A percentile compares a stretch with the other conserved stretches of the same genome.
phyloP scores from a whole-genome alignment of 2,329 filamentous ascomycete species.

The Trichoderma semiorbis region DNA sequence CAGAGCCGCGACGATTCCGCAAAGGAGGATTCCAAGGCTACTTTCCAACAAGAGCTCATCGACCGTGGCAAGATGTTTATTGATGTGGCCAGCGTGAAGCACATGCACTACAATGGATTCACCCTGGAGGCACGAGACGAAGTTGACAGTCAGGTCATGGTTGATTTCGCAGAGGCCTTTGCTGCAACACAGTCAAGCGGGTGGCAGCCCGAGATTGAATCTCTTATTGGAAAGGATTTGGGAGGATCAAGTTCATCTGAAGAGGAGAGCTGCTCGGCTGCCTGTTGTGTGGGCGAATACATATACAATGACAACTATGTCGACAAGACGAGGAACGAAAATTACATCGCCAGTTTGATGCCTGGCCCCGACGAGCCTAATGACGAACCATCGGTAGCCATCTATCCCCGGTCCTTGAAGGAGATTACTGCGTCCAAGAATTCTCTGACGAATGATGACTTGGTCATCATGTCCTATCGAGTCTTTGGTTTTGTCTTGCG shows the following conservation, averaged over 20 bases:
- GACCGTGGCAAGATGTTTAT: conserved; percentile 24
- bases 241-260: not conserved
- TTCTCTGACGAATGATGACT: conserved; percentile 24
- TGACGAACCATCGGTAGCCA: not conserved
- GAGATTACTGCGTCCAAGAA: not conserved
- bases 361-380: not conserved
- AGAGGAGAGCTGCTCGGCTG: not conserved
- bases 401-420: not conserved
- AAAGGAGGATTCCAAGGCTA: not conserved
- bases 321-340: conserved; percentile 7
- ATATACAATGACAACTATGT: conserved; percentile 8
- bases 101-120: conserved; percentile 27
- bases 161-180: conserved; percentile 17
- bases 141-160: conserved; percentile 17
- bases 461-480: conserved; percentile 32
- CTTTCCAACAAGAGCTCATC: conserved; percentile 21
- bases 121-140: conserved; percentile 5
- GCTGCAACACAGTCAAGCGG: not conserved
- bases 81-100: conserved; percentile 21
- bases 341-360: conserved; percentile 4
- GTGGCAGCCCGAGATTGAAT: not conserved
- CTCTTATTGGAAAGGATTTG: not conserved
- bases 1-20: not conserved
- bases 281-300: not conserved
- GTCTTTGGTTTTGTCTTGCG: conserved; percentile 35